Evolutionary conservation across 1,284 basidiomycete genomes (phyloP).

Genomic region (Trametes polyzona): DNA sequence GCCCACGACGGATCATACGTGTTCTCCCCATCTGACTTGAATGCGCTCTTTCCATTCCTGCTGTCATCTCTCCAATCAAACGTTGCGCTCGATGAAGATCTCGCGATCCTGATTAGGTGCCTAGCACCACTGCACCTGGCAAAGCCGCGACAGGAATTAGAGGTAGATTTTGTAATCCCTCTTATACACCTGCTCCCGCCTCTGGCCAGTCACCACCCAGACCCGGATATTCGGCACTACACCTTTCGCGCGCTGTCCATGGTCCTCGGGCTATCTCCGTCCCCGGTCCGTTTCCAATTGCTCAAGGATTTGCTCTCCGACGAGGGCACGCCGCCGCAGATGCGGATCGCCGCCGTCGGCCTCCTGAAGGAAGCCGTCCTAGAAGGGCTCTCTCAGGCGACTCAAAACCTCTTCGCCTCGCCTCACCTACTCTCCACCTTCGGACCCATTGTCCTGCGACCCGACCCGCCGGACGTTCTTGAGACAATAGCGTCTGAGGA

Average conservation of each 20-base stretch:
- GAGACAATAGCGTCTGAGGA: slow-evolving; percentile 33
- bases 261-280: slow-evolving; percentile 50
- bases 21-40: slow-evolving; percentile 31
- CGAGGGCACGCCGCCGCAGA: slow-evolving; percentile 55
- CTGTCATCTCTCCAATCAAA: slow-evolving; percentile 56
- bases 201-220: slow-evolving; percentile 62
- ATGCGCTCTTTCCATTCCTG: slow-evolving; percentile 48
- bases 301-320: slow-evolving; percentile 54
- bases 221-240: slow-evolving; percentile 58
- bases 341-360: slow-evolving; percentile 67
- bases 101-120: slow-evolving; percentile 54
- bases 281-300: slow-evolving; percentile 53
- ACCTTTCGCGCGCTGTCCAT: slow-evolving; percentile 61
- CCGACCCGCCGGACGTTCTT: slow-evolving; percentile 51
- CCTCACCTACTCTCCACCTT: slow-evolving; percentile 52
- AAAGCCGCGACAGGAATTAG: slow-evolving; percentile 34
- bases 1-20: slow-evolving; percentile 44
- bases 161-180: slow-evolving; percentile 49
- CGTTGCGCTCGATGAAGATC: slow-evolving; percentile 55
- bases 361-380: slow-evolving; percentile 69
- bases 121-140: slow-evolving; percentile 39
- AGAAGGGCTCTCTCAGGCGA: slow-evolving; percentile 45
- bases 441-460: slow-evolving; percentile 53
- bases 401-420: slow-evolving; percentile 50
- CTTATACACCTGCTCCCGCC: slow-evolving; percentile 54